Evolutionary conservation across 2,329 filamentous ascomycete species (phyloP), one percentile per base, ranked within the genome.

Genomic region (Bipolaris oryzae): DNA sequence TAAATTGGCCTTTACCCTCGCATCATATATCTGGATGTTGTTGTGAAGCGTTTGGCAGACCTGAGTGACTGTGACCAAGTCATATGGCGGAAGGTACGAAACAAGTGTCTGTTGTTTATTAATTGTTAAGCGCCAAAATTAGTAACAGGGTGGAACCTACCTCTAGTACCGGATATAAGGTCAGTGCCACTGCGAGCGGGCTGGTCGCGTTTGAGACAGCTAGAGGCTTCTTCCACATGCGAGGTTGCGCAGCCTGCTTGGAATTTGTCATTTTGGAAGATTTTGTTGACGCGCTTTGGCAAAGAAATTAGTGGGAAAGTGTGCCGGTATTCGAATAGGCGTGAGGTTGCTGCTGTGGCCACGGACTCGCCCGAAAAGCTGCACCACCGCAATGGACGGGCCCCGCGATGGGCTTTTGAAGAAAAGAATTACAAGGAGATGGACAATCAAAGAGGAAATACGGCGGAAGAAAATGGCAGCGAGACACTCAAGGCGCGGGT

Each of bases 101-200:
- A 55, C 37, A 3, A 60, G 37, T 13, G 43, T 35, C 53, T 59
- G 16, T n/a, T 7, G 10, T 23, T n/a, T 5, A 16, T 37, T 13
- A 31, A 37, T 53, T 33, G 50, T 28, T 28, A 11, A 21, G 6
- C 11, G n/a, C 3, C 49, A 20, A 47, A 21, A n/a, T 15, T 13
- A 18, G 33, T 7, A 11, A 16, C 11, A 16, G 7, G 7, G 31
- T n/a, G 16, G 10, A 34, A 39, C 50, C 35, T 39, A 60, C 60
- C 13, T 60, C 53, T 2, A 60, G 46, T 13, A 60, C 42, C 7
- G 60, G 57, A 6, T 62, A 62, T 28, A 37, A 34, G 10, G 50
- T 48, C 3, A 57, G 20, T 5, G 47, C 35, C 13, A 33, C 9
- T 11, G 41, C 46, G 43, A 62, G 42, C 1, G 44, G 41, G n/a